Percentiles rank a stretch among this genome's conserved stretches.
phyloP scores from a whole-genome alignment of 2,329 filamentous ascomycete species.

The Aotearoamyces nothofagi region DNA sequence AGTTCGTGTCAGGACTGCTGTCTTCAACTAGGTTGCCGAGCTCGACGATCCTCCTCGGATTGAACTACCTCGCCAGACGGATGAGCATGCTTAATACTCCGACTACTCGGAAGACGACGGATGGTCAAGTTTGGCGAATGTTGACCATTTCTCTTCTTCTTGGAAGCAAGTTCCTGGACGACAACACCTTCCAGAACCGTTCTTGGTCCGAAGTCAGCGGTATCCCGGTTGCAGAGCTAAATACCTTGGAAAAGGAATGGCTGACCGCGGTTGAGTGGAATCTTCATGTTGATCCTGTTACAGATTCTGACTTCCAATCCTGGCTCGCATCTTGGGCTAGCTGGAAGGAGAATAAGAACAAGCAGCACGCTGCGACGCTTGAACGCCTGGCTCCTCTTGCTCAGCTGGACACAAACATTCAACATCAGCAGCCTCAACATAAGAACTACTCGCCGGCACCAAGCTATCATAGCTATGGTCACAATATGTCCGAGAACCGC shows the following conservation, averaged over 20 bases:
- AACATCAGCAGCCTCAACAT: slow-evolving; percentile 31
- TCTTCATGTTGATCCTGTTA: slow-evolving; percentile 51
- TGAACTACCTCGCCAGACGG: slow-evolving; percentile 52
- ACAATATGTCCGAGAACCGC: slow-evolving; percentile 21
- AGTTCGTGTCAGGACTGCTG: slow-evolving; percentile 59
- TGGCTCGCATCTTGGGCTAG: slow-evolving; percentile 54
- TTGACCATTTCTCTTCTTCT: slow-evolving; percentile 54
- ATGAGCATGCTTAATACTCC: slow-evolving; percentile 40
- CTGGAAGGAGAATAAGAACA: slow-evolving; percentile 33
- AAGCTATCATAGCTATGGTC: slow-evolving; percentile 32
- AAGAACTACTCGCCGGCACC: slow-evolving; percentile 29
- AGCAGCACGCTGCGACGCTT: slow-evolving; percentile 18
- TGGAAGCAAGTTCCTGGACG: slow-evolving; percentile 63
- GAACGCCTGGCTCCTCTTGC: slow-evolving; percentile 26
- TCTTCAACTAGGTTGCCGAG: slow-evolving; percentile 57
- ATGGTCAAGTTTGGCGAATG: slow-evolving; percentile 51
- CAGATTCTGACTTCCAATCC: slow-evolving; percentile 43
- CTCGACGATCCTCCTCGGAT: slow-evolving; percentile 54
- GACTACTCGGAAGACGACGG: slow-evolving; percentile 22
- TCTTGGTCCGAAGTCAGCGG: slow-evolving; percentile 66
- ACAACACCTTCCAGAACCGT: slow-evolving; percentile 67
- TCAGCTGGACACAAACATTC: slow-evolving; percentile 45
- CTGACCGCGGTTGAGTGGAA: slow-evolving; percentile 50
- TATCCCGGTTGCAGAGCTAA: slow-evolving; percentile 52
- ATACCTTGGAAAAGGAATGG: slow-evolving; percentile 55